Conservation (phyloP, 2,329 filamentous ascomycete species). For the Colletotrichum gigasporum region DNA sequence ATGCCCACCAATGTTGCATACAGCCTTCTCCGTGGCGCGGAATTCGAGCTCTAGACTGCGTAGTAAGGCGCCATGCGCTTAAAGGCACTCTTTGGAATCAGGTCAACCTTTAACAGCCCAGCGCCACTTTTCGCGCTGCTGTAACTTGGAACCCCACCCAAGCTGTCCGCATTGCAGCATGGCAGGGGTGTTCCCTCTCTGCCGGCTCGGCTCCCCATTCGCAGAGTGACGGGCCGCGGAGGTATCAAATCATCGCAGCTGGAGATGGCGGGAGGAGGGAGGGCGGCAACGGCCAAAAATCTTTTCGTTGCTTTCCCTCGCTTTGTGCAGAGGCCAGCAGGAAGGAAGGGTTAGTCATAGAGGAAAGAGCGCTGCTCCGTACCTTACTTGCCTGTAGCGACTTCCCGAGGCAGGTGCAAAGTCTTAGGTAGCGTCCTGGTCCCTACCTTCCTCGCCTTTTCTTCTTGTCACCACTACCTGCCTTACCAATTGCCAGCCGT, state of each 20-base stretch:
- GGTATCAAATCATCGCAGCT: constrained; percentile 11
- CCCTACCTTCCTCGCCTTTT: too few species aligned
- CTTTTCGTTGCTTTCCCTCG: background rate
- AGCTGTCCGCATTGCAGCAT: background rate
- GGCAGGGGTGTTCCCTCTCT: constrained; percentile 9
- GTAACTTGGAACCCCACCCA: constrained; percentile 1
- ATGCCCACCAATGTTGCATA: too few species aligned
- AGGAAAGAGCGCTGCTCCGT: too few species aligned
- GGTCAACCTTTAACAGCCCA: background rate
- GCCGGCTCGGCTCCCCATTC: constrained; percentile 18
- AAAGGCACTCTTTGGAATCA: background rate
- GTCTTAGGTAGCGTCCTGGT: too few species aligned
- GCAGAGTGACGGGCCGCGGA: constrained; percentile 25
- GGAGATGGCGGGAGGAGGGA: background rate
- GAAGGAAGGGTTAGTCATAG: too few species aligned
- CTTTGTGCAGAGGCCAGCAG: background rate
- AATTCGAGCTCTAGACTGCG: too few species aligned
- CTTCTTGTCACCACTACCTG: too few species aligned
- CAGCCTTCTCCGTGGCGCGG: too few species aligned
- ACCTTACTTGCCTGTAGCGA: too few species aligned
- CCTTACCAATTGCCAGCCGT: too few species aligned
- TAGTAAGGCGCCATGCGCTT: too few species aligned
- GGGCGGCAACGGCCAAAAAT: background rate
- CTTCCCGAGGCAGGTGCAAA: too few species aligned
- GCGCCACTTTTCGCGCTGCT: background rate